Base-by-base conservation (phyloP, 176 grass and related monocot species). In the Lolium multiflorum region DNA sequence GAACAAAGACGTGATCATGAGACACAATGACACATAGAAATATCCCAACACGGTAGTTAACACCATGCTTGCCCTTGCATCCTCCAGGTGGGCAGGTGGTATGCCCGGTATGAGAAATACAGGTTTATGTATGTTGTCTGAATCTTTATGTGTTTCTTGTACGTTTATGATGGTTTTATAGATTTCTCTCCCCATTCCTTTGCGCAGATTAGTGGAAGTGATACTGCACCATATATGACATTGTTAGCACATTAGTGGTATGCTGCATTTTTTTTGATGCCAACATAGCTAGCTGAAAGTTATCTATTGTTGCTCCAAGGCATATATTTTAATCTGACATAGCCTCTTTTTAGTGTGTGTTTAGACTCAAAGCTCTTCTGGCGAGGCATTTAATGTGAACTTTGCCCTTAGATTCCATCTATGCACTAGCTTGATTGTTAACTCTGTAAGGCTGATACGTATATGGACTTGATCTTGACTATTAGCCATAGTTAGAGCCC, bases 241-340 rank as follows among this genome's bases (percentile, higher is more conserved):
- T 4, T 71, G 39, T 43, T 71, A 71, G 68, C 68, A 71, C 68
- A 71, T 71, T 71, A 71, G 38, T 71, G 68, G 68, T 22, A 72
- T 11, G 58, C 12, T 62, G 7, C 41, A 43, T 7, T 5, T 43
- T 43, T 43, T 43, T 43, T 7, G 7, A 43, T 25, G 22, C 43
- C 70, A 48, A 48, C 43, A 73, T 21, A 48, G n/a, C 46, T 21
- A 48, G n/a, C 46, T 47, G 18, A 48, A 46, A 47, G 43, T 48
- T 47, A 73, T 73, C 12, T 73, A 47, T 13, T 43, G 20, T 48
- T 72, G 41, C n/a, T 73, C 43, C 46, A 65, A 31, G 24, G 11
- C 62, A 66, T 31, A 31, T 31, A 49, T 74, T 25, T 28, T 24
- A 49, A 74, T 49, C 43, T 25, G 11, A 31, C 73, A 38, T 35